These are phyloP conservation scores for Saussurea involucrata DNA, from an alignment of 129 eudicot genomes.

Conservation along the genomic window DNA sequence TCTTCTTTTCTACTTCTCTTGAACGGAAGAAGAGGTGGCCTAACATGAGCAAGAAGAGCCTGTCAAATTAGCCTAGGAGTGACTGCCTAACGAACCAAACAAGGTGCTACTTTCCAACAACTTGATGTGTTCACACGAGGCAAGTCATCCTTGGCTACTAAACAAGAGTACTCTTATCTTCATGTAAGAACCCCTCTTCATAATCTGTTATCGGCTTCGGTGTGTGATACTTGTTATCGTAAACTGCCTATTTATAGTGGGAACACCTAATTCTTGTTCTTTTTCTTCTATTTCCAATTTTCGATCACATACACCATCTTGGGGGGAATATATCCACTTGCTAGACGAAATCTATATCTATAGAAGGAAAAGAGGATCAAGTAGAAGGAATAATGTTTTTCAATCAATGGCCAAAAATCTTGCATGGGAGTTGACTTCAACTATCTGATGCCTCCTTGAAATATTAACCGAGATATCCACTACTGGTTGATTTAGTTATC, in stretches of 20 bases:
- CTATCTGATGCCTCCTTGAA: background rate
- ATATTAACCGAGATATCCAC: background rate
- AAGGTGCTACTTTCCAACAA: constrained; percentile 10
- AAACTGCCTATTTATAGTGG: background rate
- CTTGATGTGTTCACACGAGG: constrained; percentile 8
- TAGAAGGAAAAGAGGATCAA: background rate
- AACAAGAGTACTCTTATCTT: constrained; percentile 18
- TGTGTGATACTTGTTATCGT: background rate
- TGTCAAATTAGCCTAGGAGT: constrained; percentile 16
- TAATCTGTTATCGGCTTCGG: background rate
- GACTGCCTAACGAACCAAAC: constrained; percentile 16
- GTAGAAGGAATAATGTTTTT: background rate
- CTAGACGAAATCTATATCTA: background rate
- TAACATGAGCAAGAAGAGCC: constrained; percentile 24
- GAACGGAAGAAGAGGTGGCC: constrained; percentile 9
- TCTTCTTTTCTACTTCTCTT: background rate
- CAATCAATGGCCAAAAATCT: background rate
- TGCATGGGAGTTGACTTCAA: background rate
- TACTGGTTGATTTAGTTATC: background rate
- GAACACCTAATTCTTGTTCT: background rate
- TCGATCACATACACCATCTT: background rate
- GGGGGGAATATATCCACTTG: background rate
- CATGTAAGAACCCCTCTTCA: background rate
- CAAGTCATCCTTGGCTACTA: constrained; percentile 27
- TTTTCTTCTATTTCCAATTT: background rate